Base-by-base conservation (phyloP, 306 rosid species). In the Benincasa hispida region DNA sequence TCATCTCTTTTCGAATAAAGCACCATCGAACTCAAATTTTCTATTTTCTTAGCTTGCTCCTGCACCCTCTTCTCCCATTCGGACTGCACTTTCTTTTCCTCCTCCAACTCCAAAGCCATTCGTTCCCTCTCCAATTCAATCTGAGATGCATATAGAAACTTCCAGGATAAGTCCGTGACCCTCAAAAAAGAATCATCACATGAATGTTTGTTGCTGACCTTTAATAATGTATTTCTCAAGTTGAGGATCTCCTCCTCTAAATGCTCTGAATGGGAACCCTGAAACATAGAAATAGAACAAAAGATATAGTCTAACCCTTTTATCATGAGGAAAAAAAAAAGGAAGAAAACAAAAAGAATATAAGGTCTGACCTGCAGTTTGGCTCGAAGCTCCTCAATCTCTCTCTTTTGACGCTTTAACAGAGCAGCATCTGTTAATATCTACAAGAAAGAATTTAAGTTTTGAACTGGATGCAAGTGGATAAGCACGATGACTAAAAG, bases 231-330 rank as follows among this genome's bases (percentile, higher is more conserved):
- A 84, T 91, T 94, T 76, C 98, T 90, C 80, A 94, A 89, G 85
- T 78, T 90, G 81, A 94, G 88, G 81, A 91, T 89, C 84, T 94
- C 97, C 57, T 86, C 87, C 82, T 62, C 96, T 79, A 77, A 87
- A 87, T 91, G 96, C 83, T 85, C 97, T n/a, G 98, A 94, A 83
- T 90, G 98, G 83, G 94, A 86, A 84, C 92, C 97, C 98, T 94
- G 85, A 75, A 51, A 25, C n/a, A 76, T 6, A 66, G 61, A 35
- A 41, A 59, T 14, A 48, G 32, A 10, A 50, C 58, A 78, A 27
- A 67, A 77, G 75, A n/a, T n/a, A 79, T 78, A 68, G 77, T 76
- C 41, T 67, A 47, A 19, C 47, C 42, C 34, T 63, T 63, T 34
- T 19, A 5, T 1, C 1, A 32, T 10, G 12, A 63, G 3, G n/a